Base-by-base conservation (phyloP, 495 filamentous ascomycete genomes). In the Penicillium verhagenii region DNA sequence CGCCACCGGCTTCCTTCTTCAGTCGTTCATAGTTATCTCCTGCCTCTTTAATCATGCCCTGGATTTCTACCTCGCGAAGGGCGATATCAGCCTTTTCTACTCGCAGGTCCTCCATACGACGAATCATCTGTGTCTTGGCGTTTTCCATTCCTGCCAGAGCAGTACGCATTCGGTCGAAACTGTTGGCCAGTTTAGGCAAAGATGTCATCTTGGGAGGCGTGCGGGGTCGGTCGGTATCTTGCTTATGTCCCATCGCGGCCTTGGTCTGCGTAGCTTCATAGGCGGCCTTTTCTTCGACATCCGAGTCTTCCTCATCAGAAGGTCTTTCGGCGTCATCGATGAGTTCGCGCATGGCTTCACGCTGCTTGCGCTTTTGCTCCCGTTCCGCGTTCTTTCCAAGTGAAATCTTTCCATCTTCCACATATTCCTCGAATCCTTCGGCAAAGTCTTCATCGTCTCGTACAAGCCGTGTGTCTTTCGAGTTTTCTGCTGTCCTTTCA, bases 381-480 rank as follows among this genome's bases (percentile, higher is more conserved):
- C 82, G 79, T 72, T 95, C 90, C 4, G 92, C 91, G 54, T 87
- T 87, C 60, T 79, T 82, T 37, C 91, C 90, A 0, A 97, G 79
- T 2, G 89, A 80, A 10, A 96, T 82, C 25, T 81, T 81, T 14
- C 87, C 91, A 65, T 96, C 93, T 18, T 92, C 87, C 14, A 93
- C 87, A 58, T 89, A 96, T 53, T 96, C 91, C 49, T 96, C 92
- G 66, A 96, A 96, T 3, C 92, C 92, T 73, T 98, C 94, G 26
- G 86, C 87, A n/a, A 97, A 82, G 64, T 96, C 90, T 64, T 97
- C 94, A 63, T 97, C 93, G 48, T 96, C 92, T 23, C 80, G 79
- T 4, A 90, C 79, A 8, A 97, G 80, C n/a, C 94, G 79, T 8
- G 86, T 88, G 49, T 92, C 85, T 35, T 50, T 52, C 3, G 72